Base-by-base conservation (phyloP, 345 rosid genomes). In the Atalantia buxifolia region DNA sequence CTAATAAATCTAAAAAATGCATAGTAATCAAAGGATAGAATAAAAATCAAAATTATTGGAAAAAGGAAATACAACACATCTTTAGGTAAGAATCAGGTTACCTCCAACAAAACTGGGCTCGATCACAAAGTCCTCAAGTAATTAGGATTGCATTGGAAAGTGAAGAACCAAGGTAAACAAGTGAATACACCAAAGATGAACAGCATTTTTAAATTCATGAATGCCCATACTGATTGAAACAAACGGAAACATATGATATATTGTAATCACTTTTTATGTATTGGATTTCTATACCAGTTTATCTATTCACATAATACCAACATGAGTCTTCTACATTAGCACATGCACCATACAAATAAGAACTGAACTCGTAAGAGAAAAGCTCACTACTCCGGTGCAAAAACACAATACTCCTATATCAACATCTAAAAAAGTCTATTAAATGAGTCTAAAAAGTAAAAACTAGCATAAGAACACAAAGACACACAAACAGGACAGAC, bases 251-350 rank as follows among this genome's bases (percentile, higher is more conserved):
- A 75, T 19, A 24, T 33, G 42, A 10, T 40, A 67, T 80, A 82
- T 85, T 79, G 85, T 76, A 83, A 75, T 81, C 63, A 55, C 56
- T 57, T 76, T 81, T 81, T 77, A 84, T 85, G 87, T 86, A 90
- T 90, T 83, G 84, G 84, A 83, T 84, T 88, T 85, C 89, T 93
- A 88, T 95, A 86, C 88, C 90, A 81, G 85, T 85, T 88, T 88
- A 86, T 90, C 83, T 87, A 95, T 90, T 90, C 91, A 90, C 92
- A 91, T 75, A 64, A 75, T 66, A 86, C 83, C 89, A 85, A 80
- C 67, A 68, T 9, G 76, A 86, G 89, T 83, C 79, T 86, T 88
- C 94, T 90, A 91, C 89, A 90, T 84, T 83, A 87, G 82, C 89
- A 75, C 78, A 86, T 80, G 87, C 94, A 87, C 89, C 89, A 86